Conservation (phyloP, 2,329 filamentous ascomycete genomes). For the Venturia aucupariae region DNA sequence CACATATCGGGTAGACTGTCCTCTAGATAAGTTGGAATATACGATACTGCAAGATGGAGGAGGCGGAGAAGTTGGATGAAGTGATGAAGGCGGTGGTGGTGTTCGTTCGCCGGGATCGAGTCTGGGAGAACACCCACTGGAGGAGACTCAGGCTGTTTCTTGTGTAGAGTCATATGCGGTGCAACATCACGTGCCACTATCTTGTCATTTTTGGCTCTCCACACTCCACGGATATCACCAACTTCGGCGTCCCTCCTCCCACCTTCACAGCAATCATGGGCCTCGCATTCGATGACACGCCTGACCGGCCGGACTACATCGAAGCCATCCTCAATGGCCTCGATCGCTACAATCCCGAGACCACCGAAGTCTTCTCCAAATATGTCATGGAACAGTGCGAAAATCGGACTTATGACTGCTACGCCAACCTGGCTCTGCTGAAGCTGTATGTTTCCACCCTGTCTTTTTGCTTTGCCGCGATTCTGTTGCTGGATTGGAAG, state of each 20-base stretch:
- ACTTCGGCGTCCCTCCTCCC: background rate
- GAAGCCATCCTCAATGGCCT: slow-evolving; percentile 91
- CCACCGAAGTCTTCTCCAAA: slow-evolving; percentile 83
- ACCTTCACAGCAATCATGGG: slow-evolving; percentile 2
- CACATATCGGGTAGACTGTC: no score
- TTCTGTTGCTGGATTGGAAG: slow-evolving; percentile 7
- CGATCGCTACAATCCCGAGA: slow-evolving; percentile 97
- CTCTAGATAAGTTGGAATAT: no score
- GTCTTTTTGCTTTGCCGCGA: slow-evolving; percentile 14
- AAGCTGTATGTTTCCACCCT: slow-evolving; percentile 70
- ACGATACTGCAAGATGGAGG: no score
- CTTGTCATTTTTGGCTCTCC: background rate
- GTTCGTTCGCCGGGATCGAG: no score
- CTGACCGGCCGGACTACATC: slow-evolving; percentile 86
- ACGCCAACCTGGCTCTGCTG: slow-evolving; percentile 88
- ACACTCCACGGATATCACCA: background rate
- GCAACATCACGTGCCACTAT: background rate
- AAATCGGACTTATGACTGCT: slow-evolving; percentile 86
- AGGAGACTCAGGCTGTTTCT: no score
- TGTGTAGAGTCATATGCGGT: no score
- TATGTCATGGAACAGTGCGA: slow-evolving; percentile 95
- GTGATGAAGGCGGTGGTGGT: no score
- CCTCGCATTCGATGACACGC: slow-evolving; percentile 65
- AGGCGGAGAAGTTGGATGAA: no score
- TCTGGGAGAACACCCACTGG: no score